Evolutionary conservation across 2,329 filamentous ascomycete species (phyloP), one percentile per base, ranked within the genome.

Genomic region (Diaporthe sp.): DNA sequence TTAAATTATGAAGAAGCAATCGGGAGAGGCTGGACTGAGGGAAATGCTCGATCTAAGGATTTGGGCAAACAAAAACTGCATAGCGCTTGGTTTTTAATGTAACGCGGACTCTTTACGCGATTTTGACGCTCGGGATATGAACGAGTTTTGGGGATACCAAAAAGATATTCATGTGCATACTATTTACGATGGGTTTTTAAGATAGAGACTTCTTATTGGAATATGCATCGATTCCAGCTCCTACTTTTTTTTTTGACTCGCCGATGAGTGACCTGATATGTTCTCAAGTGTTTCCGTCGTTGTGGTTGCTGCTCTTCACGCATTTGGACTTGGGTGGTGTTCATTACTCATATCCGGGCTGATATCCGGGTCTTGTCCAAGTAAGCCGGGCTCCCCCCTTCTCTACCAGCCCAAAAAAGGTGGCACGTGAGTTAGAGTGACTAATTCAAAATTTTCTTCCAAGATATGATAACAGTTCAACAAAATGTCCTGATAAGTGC

Each of bases 61-160:
- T 3, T 39, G 37, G 12, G 12, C 53, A 55, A 6, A 55, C 28
- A 55, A 28, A 28, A 25, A 53, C n/a, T 69, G 65, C 65, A 69
- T 69, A 69, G 65, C 65, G 65, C 8, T 69, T 69, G 65, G 31
- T 55, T 69, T 69, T 69, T 55, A 69, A 69, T 55, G 49, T 69
- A 69, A 69, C 65, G 65, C 65, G 65, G 65, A 55, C 65, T 69
- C 65, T 6, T 69, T 69, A 55, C 65, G 65, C 65, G 65, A 42
- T 53, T 68, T 67, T 53, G 31, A 67, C n/a, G 46, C 65, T 69
- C 65, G 65, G 65, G 49, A 55, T 42, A 12, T 53, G 31, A 31
- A 55, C 49, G 65, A 55, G 46, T 55, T 42, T 55, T 65, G 25
- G 65, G 57, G 7, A 69, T 4, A 28, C 42, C 42, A 51, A 19